A percentile compares a stretch with the other conserved stretches of the same genome.
Conservation (phyloP, 305 asterid genomes). For the Rubia tinctorum region DNA sequence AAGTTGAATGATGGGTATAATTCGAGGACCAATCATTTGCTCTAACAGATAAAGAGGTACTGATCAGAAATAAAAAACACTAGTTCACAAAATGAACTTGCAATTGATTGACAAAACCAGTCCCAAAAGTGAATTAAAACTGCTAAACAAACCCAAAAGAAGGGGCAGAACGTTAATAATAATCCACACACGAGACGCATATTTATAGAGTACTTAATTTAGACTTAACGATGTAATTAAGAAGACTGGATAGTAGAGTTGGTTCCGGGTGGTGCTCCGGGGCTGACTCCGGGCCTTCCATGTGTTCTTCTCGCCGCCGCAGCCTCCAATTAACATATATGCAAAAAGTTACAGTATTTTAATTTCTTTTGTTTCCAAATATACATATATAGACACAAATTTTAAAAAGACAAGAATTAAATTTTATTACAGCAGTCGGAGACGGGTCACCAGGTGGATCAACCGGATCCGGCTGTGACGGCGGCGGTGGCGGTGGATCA, state of each 20-base stretch:
- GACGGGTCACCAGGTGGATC: background rate
- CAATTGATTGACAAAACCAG: no score
- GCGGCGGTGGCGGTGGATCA: background rate
- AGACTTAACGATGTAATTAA: background rate
- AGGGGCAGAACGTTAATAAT: background rate
- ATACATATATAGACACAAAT: background rate
- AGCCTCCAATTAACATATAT: background rate
- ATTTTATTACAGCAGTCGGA: background rate
- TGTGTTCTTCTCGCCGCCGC: background rate
- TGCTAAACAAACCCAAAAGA: background rate
- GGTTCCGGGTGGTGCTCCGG: slow-evolving; percentile 1
- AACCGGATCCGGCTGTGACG: background rate
- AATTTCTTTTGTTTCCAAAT: background rate
- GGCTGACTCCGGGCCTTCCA: background rate
- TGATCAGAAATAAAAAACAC: no score
- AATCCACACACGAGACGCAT: background rate
- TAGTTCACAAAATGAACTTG: no score
- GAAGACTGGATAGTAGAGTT: background rate
- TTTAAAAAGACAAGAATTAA: background rate
- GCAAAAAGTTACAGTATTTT: background rate
- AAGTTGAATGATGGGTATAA: no score
- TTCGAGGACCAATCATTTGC: no score
- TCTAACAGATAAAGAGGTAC: no score
- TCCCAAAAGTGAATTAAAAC: background rate
- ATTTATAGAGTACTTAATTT: background rate